Evolutionary conservation across 306 rosid species (phyloP).

Genomic region (Vachellia pachyceras): DNA sequence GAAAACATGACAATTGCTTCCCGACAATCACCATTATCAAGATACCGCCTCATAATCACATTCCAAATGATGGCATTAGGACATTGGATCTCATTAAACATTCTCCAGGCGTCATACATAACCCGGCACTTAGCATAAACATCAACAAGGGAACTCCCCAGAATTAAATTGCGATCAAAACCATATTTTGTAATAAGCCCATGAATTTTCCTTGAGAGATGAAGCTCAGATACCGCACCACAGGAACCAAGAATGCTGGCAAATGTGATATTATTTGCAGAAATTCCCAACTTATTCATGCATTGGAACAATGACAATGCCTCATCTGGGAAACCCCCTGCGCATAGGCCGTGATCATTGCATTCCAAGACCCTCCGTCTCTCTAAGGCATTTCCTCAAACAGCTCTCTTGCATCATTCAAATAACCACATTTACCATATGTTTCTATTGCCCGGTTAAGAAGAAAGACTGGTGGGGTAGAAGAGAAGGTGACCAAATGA

Average conservation of each 20-base stretch:
- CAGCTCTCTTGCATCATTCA: constrained; percentile 66
- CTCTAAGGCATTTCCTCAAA: constrained; percentile 78
- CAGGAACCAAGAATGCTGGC: constrained; percentile 64
- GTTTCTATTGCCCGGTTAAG: constrained; percentile 72
- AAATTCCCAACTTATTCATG: constrained; percentile 51
- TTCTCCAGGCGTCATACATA: constrained; percentile 56
- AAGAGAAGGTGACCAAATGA: constrained; percentile 60
- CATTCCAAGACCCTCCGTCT: constrained; percentile 79
- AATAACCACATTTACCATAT: constrained; percentile 59
- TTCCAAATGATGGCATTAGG: constrained; percentile 78
- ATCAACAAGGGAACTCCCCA: constrained; percentile 76
- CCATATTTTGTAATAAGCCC: constrained; percentile 58
- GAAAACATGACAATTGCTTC: constrained; percentile 62
- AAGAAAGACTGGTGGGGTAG: constrained; percentile 61
- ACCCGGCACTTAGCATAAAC: constrained; percentile 63
- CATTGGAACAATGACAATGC: constrained; percentile 43
- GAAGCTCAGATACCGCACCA: constrained; percentile 46
- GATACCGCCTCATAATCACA: constrained; percentile 74
- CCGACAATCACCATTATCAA: constrained; percentile 59
- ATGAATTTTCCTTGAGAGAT: constrained; percentile 58
- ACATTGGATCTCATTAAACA: constrained; percentile 62
- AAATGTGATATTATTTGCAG: constrained; percentile 53
- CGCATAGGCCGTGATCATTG: constrained; percentile 57
- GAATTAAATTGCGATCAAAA: constrained; percentile 54
- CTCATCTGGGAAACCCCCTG: constrained; percentile 43